Evolutionary conservation across 345 rosid species (phyloP), one percentile per base, ranked within the genome.

Genomic region (Luvunga scandens): DNA sequence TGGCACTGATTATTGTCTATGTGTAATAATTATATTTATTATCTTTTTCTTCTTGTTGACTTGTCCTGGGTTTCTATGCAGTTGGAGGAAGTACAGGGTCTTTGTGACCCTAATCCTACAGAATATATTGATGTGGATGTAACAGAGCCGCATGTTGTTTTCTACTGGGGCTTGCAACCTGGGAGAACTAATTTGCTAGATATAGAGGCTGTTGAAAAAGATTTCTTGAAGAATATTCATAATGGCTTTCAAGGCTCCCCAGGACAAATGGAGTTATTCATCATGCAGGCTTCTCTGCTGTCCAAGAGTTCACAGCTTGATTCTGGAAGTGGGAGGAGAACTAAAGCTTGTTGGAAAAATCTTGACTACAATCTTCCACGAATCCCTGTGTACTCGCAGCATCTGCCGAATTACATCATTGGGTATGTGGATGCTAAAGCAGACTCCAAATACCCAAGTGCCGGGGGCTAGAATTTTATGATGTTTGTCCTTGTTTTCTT

Each of bases 91-190:
- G 75, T 86, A 48, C 89, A 83, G 42, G 91, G 91, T 33, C 61
- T 79, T 1, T 86, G 87, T 50, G 94, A 90, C 71, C 94, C 94
- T 59, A 89, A 85, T 80, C 87, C 94, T 45, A 48, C 75, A 28
- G 92, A 90, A 80, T 81, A 85, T 25, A 79, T 81, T 3, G 91
- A 90, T 12, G 16, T 14, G 66, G 79, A 73, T 34, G 66, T n/a
- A 50, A 72, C 75, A 9, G 77, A 86, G 76, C 87, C 88, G 2
- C 84, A 83, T 74, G 69, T 81, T 31, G 82, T 85, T 0, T 84
- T 78, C 77, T 89, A 85, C 83, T 88, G 92, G 91, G 89, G 91
- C 24, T 71, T 89, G 55, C 89, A 84, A 33, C 82, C 83, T 22
- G 80, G 73, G 48, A 85, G 42, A 81, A 77, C 77, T 53, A 77